Base-by-base conservation (phyloP, 2,329 filamentous ascomycete genomes). In the Sporothrix euskadiensis region DNA sequence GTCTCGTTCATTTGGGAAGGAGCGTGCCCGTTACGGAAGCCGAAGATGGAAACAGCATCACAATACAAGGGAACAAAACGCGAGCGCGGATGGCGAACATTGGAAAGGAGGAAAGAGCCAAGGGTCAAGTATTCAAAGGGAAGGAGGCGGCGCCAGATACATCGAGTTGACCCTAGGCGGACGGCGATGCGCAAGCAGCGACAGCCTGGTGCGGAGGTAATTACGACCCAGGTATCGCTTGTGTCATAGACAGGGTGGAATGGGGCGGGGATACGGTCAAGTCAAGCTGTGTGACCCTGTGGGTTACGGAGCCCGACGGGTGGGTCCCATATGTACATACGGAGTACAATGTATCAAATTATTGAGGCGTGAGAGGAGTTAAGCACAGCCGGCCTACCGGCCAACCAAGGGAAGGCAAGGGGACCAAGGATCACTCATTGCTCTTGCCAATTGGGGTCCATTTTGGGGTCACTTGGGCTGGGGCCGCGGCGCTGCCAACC, bases 221-320 rank as follows among this genome's bases (percentile, higher is more conserved):
- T 26, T 26, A 71, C 54, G 54, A 49, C 39, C 7, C 39, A 61
- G 44, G 70, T 71, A 71, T 44, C 57, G 70, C 57, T 49, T 47
- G 57, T 65, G 70, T 71, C 69, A 63, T 69, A 22, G 44, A 52
- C 47, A 52, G 65, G 14, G 63, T 65, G 61, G 61, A 44, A 65
- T 16, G 56, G 59, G 57, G 39, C 12, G 14, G 56, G 26, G 14
- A 16, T 59, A 32, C 56, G 30, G 54, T 32, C 57, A 39, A 30
- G 12, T 19, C 14, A n/a, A 22, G 19, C 19, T 54, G 52, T 19
- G 19, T 54, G 52, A 8, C 19, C 10, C n/a, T 22, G 41, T 47
- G 39, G 63, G 63, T 35, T 22, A 66, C 22, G n/a, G 41, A 52
- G 44, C 19, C 52, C 44, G 22, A 52, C 41, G 22, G 44, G 63